These are phyloP conservation scores for Priceomyces medius DNA, from an alignment of 805 yeast species.

Conservation along the genomic window DNA sequence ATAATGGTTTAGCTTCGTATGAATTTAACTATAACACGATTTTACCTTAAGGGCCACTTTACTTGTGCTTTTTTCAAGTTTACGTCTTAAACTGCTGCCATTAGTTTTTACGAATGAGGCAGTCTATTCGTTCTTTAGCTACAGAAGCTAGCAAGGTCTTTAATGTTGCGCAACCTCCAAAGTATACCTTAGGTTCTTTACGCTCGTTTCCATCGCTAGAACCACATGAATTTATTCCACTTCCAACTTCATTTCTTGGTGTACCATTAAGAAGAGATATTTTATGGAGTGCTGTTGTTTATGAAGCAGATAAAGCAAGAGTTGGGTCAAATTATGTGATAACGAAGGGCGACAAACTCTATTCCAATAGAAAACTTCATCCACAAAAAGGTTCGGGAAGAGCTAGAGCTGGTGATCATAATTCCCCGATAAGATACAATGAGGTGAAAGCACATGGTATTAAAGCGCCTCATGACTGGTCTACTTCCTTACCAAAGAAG, in stretches of 20 bases:
- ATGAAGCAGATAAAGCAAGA: conserved; percentile 84
- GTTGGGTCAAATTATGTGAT: conserved; percentile 88
- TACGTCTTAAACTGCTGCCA: no score
- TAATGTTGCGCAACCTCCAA: conserved; percentile 50
- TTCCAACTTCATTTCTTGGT: conserved; percentile 67
- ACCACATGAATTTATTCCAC: conserved; percentile 75
- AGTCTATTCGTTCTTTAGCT: conserved; percentile 29
- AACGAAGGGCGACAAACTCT: conserved; percentile 83
- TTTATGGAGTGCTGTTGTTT: conserved; percentile 91
- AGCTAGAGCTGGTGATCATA: conserved; percentile 95
- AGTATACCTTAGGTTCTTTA: conserved; percentile 71
- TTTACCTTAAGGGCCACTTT: not conserved
- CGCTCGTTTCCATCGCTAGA: conserved; percentile 89
- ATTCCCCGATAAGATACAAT: conserved; percentile 86
- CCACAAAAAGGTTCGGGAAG: conserved; percentile 94
- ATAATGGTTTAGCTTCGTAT: no score
- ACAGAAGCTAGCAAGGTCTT: conserved; percentile 23
- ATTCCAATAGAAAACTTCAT: conserved; percentile 74
- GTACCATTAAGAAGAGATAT: conserved; percentile 85
- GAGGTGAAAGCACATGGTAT: conserved; percentile 91
- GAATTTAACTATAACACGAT: no score
- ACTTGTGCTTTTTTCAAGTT: not conserved
- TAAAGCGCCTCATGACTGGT: conserved; percentile 85
- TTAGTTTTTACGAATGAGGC: conserved; percentile 17
- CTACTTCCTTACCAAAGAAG: conserved; percentile 72